phyloP scores from a whole-genome alignment of 768 basidiomycete species.

The Hypholoma fasciculare region DNA sequence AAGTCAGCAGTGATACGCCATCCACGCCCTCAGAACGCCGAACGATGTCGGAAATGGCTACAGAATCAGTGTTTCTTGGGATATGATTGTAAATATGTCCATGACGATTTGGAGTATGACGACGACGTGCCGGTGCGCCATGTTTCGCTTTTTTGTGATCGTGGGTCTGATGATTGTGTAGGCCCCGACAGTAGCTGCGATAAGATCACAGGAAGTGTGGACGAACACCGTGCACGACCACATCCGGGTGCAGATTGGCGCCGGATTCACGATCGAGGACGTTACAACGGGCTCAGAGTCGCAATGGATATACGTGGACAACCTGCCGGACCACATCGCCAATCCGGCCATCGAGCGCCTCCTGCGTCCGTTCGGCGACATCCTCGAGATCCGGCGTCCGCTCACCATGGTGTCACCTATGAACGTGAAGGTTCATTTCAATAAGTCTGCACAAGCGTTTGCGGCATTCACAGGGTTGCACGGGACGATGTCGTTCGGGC shows the following conservation, averaged over 20 bases:
- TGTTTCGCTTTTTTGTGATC: neutral
- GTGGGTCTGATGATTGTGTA: neutral
- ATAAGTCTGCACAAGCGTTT: constrained; percentile 47
- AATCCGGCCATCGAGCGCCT: constrained; percentile 33
- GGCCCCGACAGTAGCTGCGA: neutral
- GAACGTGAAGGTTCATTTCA: constrained; percentile 46
- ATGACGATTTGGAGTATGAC: constrained; percentile 33
- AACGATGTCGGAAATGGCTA: constrained; percentile 28
- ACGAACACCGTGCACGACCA: constrained; percentile 45
- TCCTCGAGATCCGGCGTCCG: constrained; percentile 34
- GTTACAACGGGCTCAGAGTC: constrained; percentile 72
- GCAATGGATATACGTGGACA: constrained; percentile 54
- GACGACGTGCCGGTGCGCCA: constrained; percentile 17
- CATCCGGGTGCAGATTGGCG: constrained; percentile 53
- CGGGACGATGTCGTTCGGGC: constrained; percentile 37
- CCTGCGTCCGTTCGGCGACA: constrained; percentile 47
- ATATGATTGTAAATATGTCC: constrained; percentile 27
- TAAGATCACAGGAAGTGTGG: neutral
- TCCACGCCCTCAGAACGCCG: constrained; percentile 13
- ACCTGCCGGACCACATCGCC: constrained; percentile 41
- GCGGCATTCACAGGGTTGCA: constrained; percentile 55
- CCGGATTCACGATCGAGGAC: constrained; percentile 60
- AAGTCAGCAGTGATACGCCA: too few species aligned
- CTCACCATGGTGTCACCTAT: constrained; percentile 16
- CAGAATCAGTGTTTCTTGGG: constrained; percentile 25